Evolutionary conservation across 139 green algal genomes (phyloP).

Genomic region (Protoeuglena noctilucae): DNA sequence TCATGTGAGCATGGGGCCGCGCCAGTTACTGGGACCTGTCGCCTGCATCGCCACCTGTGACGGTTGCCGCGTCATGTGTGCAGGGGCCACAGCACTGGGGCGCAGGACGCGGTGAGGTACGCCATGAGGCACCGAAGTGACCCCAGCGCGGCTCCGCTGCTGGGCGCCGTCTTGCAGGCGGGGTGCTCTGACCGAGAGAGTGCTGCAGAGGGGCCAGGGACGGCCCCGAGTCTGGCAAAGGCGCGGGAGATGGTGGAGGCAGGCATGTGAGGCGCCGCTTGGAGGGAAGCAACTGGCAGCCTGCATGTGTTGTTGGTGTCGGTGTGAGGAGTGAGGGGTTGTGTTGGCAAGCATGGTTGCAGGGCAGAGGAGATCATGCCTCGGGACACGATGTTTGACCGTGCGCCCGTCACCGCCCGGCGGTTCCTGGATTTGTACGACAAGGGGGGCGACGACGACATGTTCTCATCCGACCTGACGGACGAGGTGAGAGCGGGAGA

Average conservation of each 20-base stretch:
- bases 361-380: constrained; percentile 4
- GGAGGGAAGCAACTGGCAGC: no score
- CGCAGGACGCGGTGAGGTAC: constrained; percentile 7
- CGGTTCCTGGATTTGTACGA: constrained; percentile 4
- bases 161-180: constrained; percentile 5
- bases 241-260: not conserved
- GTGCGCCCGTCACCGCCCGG: constrained; percentile 6
- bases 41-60: no score
- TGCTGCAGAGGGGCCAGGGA: no score
- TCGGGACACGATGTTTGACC: not conserved
- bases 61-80: no score
- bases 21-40: no score
- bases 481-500: no score
- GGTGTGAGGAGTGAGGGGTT: no score
- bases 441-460: constrained; percentile 6
- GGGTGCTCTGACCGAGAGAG: constrained; percentile 5
- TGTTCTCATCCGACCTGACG: constrained; percentile 9
- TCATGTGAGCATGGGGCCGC: no score
- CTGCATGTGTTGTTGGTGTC: no score
- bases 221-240: no score
- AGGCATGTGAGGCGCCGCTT: no score
- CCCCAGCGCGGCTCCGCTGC: not conserved
- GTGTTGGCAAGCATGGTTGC: no score
- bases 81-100: constrained; percentile 6
- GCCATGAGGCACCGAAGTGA: not conserved